A percentile compares a stretch with the other conserved stretches of the same genome.
Conservation (phyloP, 352 stramenopile species). For the Detonula confervacea region DNA sequence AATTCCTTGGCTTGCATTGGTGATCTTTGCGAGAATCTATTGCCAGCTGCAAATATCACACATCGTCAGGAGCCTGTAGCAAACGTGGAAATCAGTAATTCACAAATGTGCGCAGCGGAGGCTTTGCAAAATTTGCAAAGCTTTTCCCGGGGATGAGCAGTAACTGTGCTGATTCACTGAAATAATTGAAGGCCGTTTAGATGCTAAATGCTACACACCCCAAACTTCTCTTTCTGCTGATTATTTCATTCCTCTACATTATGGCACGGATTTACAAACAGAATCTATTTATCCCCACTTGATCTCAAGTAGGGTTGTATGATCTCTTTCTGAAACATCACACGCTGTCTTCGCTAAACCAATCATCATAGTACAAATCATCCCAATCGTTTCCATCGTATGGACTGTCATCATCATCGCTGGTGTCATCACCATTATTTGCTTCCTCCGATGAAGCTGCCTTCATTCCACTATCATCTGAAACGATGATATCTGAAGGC, state of each 20-base stretch:
- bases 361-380: conserved; percentile 66
- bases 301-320: too few relatives aligned
- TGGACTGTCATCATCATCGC: conserved; percentile 53
- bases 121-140: conserved; percentile 16
- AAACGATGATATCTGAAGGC: conserved; percentile 40
- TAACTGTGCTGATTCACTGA: too few relatives aligned
- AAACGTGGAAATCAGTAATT: conserved; percentile 27
- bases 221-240: too few relatives aligned
- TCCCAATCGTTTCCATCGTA: conserved; percentile 59
- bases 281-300: too few relatives aligned
- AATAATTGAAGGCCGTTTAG: too few relatives aligned
- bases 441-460: conserved; percentile 16
- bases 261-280: too few relatives aligned
- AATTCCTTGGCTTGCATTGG: conserved; percentile 20
- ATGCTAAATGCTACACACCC: too few relatives aligned
- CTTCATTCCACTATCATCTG: conserved; percentile 31
- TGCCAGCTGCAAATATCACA: conserved; percentile 6
- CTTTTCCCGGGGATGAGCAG: conserved; percentile 11
- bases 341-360: conserved; percentile 68
- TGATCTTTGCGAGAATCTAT: conserved; percentile 45
- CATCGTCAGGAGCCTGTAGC: conserved; percentile 4
- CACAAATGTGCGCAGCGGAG: conserved; percentile 37
- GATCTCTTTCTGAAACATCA: too few relatives aligned
- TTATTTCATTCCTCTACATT: too few relatives aligned
- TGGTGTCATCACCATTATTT: conserved; percentile 22